Evolutionary conservation across 2,329 filamentous ascomycete genomes (phyloP), one percentile per base, ranked within the genome.

Genomic region (Venturiaceae sp.): DNA sequence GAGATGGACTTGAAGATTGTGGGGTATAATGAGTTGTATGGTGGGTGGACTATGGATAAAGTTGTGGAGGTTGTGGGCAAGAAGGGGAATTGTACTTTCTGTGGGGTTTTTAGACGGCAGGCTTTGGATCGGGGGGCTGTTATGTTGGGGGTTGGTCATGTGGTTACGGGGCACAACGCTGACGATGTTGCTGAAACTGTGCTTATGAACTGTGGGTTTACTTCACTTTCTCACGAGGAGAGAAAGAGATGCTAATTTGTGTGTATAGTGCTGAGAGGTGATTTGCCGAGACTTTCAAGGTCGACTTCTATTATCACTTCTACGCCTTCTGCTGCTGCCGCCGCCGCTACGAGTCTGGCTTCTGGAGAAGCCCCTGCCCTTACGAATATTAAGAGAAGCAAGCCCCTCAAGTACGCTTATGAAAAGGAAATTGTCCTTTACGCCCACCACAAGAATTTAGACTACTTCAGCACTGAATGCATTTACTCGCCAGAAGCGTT

Each of bases 361-460:
- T 57, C 28, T 52, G 53, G 47, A 28, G 30, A 19, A 52, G 14
- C 13, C 16, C 39, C 28, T 21, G n/a, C 65, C 7, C 66, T 69
- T n/a, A 91, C 88, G 60, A 90, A 95, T 61, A 92, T 96, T 64
- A 95, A 95, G 76, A 83, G 94, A 63, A 95, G 90, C 74, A 99
- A 99, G 74, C 94, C 94, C 14, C 80, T 99, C 50, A 97, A 99
- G 72, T 99, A 97, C 71, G 92, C 92, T 1, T 99, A 97, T 69
- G 94, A 99, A 71, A 99, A 99, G 75, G 94, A 99, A 70, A 99
- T 99, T 64, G 94, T 99, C 19, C 80, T 99, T 5, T 99, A 99
- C 69, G 94, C 94, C 5, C 90, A 97, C 69, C 91, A 99, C 77
- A 95, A 94, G 74, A 92, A 92, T 71, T 79, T 99, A 63, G 92